Evolutionary conservation across 1,139 yeast genomes (phyloP).

Genomic region (Diutina mesorugosa): DNA sequence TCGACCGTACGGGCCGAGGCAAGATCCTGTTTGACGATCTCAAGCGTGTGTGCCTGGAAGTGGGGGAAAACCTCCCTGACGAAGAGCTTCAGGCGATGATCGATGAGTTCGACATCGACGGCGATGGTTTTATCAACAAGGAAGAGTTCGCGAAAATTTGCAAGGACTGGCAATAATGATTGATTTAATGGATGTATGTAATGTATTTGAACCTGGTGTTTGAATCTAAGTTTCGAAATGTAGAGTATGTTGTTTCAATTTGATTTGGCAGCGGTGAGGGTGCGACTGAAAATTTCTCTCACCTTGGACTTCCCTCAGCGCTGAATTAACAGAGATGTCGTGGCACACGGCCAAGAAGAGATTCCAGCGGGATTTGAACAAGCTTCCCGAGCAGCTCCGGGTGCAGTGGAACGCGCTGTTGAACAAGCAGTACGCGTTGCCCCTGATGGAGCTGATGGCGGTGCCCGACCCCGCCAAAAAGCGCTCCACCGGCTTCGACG

Average conservation of each 20-base stretch:
- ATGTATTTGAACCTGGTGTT: background rate
- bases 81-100: conserved; percentile 95
- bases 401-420: conserved; percentile 12
- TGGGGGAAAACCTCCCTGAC: conserved; percentile 86
- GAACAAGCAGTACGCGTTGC: conserved; percentile 18
- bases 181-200: background rate
- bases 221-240: too few species aligned
- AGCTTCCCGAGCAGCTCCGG: conserved; percentile 19
- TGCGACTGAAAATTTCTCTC: background rate
- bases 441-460: conserved; percentile 17
- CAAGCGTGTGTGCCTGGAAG: conserved; percentile 80
- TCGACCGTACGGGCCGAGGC: conserved; percentile 85
- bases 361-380: conserved; percentile 23
- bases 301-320: background rate
- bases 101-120: conserved; percentile 93
- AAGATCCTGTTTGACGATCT: conserved; percentile 73
- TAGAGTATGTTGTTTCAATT: background rate
- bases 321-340: conserved; percentile 6
- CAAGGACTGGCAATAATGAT: conserved; percentile 31
- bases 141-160: conserved; percentile 90
- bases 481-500: conserved; percentile 6
- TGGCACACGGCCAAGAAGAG: conserved; percentile 25
- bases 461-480: background rate
- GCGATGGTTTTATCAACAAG: conserved; percentile 89
- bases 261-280: background rate